Evolutionary conservation across 192 early-diverging fungal genomes (phyloP), one percentile per base, ranked within the genome.

Genomic region (Coemansia sp.): DNA sequence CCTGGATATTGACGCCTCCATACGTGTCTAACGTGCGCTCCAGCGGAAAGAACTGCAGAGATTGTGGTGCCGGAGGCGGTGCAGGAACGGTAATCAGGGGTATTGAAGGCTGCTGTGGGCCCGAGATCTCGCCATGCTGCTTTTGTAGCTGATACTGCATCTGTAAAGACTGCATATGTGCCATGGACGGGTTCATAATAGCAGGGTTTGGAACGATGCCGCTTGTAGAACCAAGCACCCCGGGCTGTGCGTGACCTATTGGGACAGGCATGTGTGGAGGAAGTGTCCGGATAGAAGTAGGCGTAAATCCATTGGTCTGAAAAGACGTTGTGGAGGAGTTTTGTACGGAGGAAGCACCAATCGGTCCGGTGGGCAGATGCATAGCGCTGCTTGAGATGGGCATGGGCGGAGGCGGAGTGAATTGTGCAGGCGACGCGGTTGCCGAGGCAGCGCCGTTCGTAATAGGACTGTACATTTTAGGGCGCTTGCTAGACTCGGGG

Each of bases 1-100:
- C 74, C 69, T 88, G 85, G 12, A 93, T 68, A 68, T 94, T 91
- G 5, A 91, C 64, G 1, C 93, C 93, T 40, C 93, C 93, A 64
- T 87, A 91, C 6, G 90, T 88, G 59, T 93, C 90, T 7, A 93
- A 84, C 20, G 83, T 86, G 22, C 91, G 85, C 57, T 83, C 81
- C 44, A 83, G 54, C 22, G 81, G 81, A 50, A 82, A 82, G 45
- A 73, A 82, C 17, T 59, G 70, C 64, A 68, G 51, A 14, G 65
- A 68, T 50, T 42, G 60, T 40, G 69, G 69, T 42, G 65, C 54
- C 22, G 75, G 65, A 14, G 69, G 72, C 16, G 74, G 73, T 11
- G 68, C 64, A 17, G 79, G 68, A 7, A 75, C 43, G 1, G 73
- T 75, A 50, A 69, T 48, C 17, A 57, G 12, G 2, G 67, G 67